Evolutionary conservation across 2,329 filamentous ascomycete genomes (phyloP).

Genomic region (Hymenoscyphus occultus): DNA sequence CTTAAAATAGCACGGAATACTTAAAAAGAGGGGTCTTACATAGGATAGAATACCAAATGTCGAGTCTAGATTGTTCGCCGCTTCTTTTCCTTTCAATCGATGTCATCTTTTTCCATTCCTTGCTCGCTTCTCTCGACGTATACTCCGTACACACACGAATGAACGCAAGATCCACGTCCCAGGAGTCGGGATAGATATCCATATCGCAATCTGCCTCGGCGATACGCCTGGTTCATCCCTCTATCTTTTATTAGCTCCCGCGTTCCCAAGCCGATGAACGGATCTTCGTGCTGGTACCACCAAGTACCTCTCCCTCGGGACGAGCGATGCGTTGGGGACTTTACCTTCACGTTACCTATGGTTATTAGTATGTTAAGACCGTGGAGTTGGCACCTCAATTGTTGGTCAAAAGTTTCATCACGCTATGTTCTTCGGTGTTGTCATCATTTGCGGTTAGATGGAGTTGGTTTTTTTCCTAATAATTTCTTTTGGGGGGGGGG

Average conservation of each 20-base stretch:
- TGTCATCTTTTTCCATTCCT: not conserved
- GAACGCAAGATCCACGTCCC: not conserved
- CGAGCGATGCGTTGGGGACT: not conserved
- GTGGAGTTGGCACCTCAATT: not conserved
- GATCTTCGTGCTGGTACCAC: not conserved
- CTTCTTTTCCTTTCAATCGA: too few relatives aligned
- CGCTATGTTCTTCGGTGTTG: not conserved
- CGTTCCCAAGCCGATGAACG: not conserved
- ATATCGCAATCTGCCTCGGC: not conserved
- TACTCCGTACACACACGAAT: not conserved
- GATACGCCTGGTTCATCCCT: not conserved
- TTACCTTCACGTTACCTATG: not conserved
- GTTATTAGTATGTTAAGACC: not conserved
- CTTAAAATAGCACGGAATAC: too few relatives aligned
- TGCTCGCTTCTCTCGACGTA: not conserved
- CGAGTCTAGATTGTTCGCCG: too few relatives aligned
- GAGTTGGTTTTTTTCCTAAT: not conserved
- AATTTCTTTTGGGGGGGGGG: not conserved
- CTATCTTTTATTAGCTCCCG: not conserved
- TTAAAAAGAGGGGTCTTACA: too few relatives aligned
- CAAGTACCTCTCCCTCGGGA: not conserved
- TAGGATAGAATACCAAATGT: too few relatives aligned
- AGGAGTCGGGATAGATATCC: not conserved
- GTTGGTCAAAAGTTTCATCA: slow-evolving; percentile 1
- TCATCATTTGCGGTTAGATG: not conserved